These are phyloP conservation scores for Leccinum boreale DNA, from an alignment of 768 basidiomycete species.

Conservation along the genomic window DNA sequence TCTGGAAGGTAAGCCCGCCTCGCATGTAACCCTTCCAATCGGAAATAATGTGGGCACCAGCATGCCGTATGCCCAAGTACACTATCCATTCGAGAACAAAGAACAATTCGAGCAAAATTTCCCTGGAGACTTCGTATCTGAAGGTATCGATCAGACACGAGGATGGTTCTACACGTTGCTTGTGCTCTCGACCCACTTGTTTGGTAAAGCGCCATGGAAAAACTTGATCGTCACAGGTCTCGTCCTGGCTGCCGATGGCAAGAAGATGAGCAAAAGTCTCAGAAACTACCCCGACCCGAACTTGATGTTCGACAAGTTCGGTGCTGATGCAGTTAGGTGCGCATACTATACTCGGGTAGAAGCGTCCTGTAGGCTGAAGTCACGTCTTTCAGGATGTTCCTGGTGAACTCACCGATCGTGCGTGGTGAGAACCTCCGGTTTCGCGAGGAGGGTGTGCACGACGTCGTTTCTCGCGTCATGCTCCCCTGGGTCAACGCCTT, in stretches of 20 bases:
- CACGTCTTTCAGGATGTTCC: constrained; percentile 70
- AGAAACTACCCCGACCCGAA: constrained; percentile 97
- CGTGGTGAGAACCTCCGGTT: constrained; percentile 97
- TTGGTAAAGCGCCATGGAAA: constrained; percentile 94
- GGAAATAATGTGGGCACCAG: constrained; percentile 38
- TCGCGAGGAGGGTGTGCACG: constrained; percentile 96
- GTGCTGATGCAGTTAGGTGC: constrained; percentile 92
- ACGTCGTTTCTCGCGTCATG: constrained; percentile 93
- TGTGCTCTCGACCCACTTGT: constrained; percentile 93
- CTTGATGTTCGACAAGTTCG: constrained; percentile 84
- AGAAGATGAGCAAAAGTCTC: constrained; percentile 99
- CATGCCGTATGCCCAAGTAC: constrained; percentile 97
- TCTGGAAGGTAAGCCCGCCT: constrained; percentile 76
- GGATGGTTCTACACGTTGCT: constrained; percentile 99
- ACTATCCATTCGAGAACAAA: constrained; percentile 98
- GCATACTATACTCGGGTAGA: constrained; percentile 1
- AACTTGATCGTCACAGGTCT: constrained; percentile 96
- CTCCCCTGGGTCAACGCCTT: constrained; percentile 98
- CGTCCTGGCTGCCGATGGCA: constrained; percentile 93
- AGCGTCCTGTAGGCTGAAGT: neutral
- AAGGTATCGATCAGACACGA: constrained; percentile 98
- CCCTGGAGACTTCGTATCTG: constrained; percentile 96
- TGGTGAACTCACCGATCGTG: constrained; percentile 98
- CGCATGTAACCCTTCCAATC: neutral
- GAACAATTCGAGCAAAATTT: constrained; percentile 79